phyloP scores from a whole-genome alignment of 1,139 yeast genomes.

The Taphrina populina region DNA sequence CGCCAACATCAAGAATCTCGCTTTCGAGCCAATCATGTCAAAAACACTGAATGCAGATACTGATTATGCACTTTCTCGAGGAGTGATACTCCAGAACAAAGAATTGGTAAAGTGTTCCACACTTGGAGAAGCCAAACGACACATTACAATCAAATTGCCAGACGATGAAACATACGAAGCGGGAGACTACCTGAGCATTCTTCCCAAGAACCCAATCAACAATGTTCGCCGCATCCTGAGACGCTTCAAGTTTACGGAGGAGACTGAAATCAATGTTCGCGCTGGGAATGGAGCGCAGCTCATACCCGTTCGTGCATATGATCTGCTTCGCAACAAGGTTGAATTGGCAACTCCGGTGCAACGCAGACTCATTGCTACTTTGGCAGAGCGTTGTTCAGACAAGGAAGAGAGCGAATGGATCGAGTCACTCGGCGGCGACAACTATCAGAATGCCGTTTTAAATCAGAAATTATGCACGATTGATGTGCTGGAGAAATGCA shows the following conservation, averaged over 20 bases:
- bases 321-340: constrained; percentile 18
- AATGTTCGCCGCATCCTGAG: constrained; percentile 22
- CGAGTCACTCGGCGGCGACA: constrained; percentile 30
- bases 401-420: constrained; percentile 13
- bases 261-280: constrained; percentile 22
- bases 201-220: constrained; percentile 29
- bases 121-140: constrained; percentile 26
- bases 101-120: constrained; percentile 15
- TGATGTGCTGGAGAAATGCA: constrained; percentile 29
- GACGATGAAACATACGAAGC: constrained; percentile 20
- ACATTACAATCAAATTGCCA: constrained; percentile 28
- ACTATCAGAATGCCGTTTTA: constrained; percentile 20
- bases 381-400: constrained; percentile 10
- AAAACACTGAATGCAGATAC: constrained; percentile 12
- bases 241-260: constrained; percentile 29
- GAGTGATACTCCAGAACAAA: constrained; percentile 4
- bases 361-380: constrained; percentile 10
- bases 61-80: constrained; percentile 6
- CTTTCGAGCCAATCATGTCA: constrained; percentile 20
- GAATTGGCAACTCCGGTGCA: constrained; percentile 29
- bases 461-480: constrained; percentile 24
- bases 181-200: constrained; percentile 32
- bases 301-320: constrained; percentile 22
- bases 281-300: constrained; percentile 8
- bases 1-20: constrained; percentile 20